Evolutionary conservation across 2,329 filamentous ascomycete genomes (phyloP), one percentile per base, ranked within the genome.

Genomic region (Diaporthe australafricana): DNA sequence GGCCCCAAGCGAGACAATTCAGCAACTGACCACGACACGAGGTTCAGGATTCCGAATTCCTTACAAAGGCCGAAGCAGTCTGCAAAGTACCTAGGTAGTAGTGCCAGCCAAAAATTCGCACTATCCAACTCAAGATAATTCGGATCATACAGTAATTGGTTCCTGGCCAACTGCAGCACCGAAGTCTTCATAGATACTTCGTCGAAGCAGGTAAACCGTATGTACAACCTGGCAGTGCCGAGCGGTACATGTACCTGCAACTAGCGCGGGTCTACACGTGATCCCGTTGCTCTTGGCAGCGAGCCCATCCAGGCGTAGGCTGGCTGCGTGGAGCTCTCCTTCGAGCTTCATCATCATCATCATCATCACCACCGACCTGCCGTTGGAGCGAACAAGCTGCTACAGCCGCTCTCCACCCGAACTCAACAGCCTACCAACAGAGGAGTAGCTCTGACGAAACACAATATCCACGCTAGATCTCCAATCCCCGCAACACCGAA

Each of bases 401-500:
- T 42, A 48, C 55, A 45, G 35, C 42, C 75, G 48, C 75, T 66
- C 78, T 84, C 62, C 42, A 30, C 22, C 35, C 55, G 47, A 38
- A 25, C 25, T 12, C 56, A 20, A 27, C 30, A 3, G 5, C 42
- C 16, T 17, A 42, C 9, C 22, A 5, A 12, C 60, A 7, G 60
- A 38, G 30, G 9, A 22, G 20, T 2, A 17, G 17, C 30, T 38
- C 45, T 65, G 30, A 38, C 60, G 17, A 35, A 25, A 47, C 9
- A 35, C 20, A 27, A 9, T 16, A 17, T 48, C 27, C 38, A 32
- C 12, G 25, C 38, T 20, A 16, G 17, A 22, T 45, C 14, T 11
- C 45, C 20, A 27, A 9, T 25, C 30, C 9, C 4, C 27, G 45
- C 25, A 60, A 17, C 12, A 32, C 35, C 45, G 6, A 27, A 65